Evolutionary conservation across 164 flowering plant species (phyloP), one percentile per base, ranked within the genome.

Genomic region (Cinnamomum chago): DNA sequence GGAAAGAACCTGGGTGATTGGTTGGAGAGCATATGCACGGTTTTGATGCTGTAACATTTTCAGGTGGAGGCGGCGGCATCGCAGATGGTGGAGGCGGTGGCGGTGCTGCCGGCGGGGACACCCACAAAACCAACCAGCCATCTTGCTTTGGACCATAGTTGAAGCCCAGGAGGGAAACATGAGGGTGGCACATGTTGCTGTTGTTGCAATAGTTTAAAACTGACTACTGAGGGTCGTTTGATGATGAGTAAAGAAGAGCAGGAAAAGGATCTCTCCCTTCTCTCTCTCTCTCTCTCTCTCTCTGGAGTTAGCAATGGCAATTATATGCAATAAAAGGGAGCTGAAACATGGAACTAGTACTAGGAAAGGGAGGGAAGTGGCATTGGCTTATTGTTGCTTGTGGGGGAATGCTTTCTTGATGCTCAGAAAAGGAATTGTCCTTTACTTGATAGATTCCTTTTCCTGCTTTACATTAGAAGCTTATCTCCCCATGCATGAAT

Each of bases 1-100:
- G 75, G 75, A 73, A 73, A 6, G 75, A 73, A 23, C 75, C 75
- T 1, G 70, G 75, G 50, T 73, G 75, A 27, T 11, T 15, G n/a
- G 75, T 73, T 51, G 70, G 75, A 12, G 70, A 64, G 30, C 75
- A 73, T 13, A 64, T 65, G 68, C 75, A 73, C 18, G 20, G 65
- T 22, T 30, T 22, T 18, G 65, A 27, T 66, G 69, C 20, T 66
- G 47, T 3, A 3, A 15, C 50, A 4, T 14, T 30, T 35, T 15
- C 20, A n/a, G 28, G 7, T 20, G n/a, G 69, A 25, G 18, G 50
- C 1, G 6, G 4, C 60, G n/a, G 20, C 5, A 30, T 30, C 69
- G 60, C 20, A 22, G 28, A 13, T 35, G n/a, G 50, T 66, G 18
- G 69, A 14, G 20, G 17, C 60, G 0, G 20, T 14, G 17, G 60